Conservation (phyloP, 352 stramenopile genomes). For the Phytophthora palmivora region DNA sequence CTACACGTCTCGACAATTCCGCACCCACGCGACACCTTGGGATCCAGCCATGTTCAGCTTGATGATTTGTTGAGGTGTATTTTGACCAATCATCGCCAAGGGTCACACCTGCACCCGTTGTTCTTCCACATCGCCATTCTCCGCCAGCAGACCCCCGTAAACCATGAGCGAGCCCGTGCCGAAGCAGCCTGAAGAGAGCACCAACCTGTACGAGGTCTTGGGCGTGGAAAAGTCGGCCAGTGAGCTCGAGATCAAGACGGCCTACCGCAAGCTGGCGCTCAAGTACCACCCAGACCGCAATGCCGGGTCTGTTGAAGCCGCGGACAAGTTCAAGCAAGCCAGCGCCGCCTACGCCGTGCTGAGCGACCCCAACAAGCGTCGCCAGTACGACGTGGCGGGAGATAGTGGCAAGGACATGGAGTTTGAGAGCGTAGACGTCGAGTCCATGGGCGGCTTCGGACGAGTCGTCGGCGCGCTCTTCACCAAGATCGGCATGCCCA, state of each 20-base stretch:
- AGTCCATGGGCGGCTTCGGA: constrained; percentile 85
- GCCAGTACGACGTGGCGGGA: constrained; percentile 84
- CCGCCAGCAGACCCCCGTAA: constrained; percentile 10
- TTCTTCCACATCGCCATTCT: constrained; percentile 33
- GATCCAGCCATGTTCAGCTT: constrained; percentile 10
- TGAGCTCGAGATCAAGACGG: constrained; percentile 91
- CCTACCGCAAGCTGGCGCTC: constrained; percentile 90
- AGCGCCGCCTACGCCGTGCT: constrained; percentile 88
- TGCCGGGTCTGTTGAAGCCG: constrained; percentile 74
- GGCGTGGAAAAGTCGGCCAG: constrained; percentile 89
- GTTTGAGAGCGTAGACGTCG: constrained; percentile 86
- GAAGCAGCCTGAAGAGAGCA: constrained; percentile 57
- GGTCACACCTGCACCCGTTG: constrained; percentile 3
- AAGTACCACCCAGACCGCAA: constrained; percentile 93
- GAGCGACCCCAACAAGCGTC: constrained; percentile 88
- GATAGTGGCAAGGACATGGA: constrained; percentile 78
- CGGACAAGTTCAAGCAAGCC: constrained; percentile 88
- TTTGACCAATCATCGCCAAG: constrained; percentile 18
- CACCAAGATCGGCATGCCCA: constrained; percentile 90
- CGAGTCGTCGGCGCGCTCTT: constrained; percentile 87
- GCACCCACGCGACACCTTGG: constrained; percentile 12
- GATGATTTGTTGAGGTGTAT: constrained; percentile 11
- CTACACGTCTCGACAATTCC: background rate
- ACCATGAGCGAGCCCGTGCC: constrained; percentile 64
- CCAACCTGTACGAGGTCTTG: constrained; percentile 90